Percentiles rank a stretch among this genome's conserved stretches.
Conservation (phyloP, 164 flowering plant genomes). For the Macadamia tetraphylla region DNA sequence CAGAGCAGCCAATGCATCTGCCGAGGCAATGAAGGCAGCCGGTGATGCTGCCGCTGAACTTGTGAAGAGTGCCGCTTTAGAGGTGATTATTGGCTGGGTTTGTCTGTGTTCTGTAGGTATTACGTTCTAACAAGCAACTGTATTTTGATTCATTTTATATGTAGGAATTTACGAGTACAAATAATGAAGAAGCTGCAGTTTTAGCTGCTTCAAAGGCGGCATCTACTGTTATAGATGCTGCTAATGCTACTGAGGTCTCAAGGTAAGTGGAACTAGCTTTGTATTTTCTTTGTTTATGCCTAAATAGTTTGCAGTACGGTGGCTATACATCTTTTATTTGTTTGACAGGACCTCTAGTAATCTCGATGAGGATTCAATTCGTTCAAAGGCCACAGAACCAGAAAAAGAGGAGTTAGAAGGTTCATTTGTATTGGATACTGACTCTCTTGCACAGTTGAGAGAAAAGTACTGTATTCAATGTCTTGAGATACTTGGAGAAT, state of each 20-base stretch:
- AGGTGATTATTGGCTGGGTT: constrained; percentile 34
- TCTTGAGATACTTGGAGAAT: constrained; percentile 83
- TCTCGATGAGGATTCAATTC: constrained; percentile 25
- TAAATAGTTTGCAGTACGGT: neutral
- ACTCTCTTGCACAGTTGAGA: constrained; percentile 60
- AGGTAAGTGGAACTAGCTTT: constrained; percentile 40
- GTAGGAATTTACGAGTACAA: constrained; percentile 57
- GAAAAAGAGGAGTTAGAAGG: constrained; percentile 57
- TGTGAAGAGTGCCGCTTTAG: constrained; percentile 81
- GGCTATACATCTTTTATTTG: neutral
- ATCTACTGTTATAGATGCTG: constrained; percentile 89
- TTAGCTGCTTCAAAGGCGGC: constrained; percentile 88
- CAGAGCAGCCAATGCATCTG: constrained; percentile 74
- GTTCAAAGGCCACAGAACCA: constrained; percentile 26
- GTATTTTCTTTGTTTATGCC: neutral
- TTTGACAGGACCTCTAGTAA: constrained; percentile 39
- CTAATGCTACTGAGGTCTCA: constrained; percentile 61
- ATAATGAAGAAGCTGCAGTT: constrained; percentile 87
- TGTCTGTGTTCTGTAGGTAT: neutral
- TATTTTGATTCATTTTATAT: neutral
- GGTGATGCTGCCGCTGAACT: constrained; percentile 97
- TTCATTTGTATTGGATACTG: constrained; percentile 47
- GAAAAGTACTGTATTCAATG: constrained; percentile 90
- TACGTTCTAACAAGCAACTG: too few species aligned
- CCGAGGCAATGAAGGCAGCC: constrained; percentile 83